These are phyloP conservation scores for Heliamphora pulchella DNA, from an alignment of 179 eudicot species.

Conservation along the genomic window DNA sequence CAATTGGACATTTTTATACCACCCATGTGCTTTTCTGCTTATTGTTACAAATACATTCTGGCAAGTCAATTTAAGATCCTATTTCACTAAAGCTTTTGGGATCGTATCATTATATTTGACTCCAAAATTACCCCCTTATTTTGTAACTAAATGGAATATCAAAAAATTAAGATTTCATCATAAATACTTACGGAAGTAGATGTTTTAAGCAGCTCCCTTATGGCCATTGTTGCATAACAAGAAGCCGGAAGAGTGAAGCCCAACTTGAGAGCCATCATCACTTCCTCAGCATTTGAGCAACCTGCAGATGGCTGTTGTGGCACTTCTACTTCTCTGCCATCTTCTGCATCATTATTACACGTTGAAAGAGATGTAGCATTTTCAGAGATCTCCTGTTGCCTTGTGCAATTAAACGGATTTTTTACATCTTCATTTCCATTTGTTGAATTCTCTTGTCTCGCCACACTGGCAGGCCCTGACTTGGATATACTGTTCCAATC, in stretches of 20 bases:
- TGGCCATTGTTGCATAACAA: slow-evolving; percentile 94
- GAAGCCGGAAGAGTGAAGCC: slow-evolving; percentile 88
- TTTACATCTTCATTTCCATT: slow-evolving; percentile 21
- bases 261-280: slow-evolving; percentile 73
- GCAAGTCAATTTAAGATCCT: not conserved
- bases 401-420: not conserved
- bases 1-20: no score
- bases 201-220: slow-evolving; percentile 95
- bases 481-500: slow-evolving; percentile 59
- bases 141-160: not conserved
- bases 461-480: slow-evolving; percentile 23
- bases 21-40: not conserved
- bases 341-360: slow-evolving; percentile 18
- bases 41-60: not conserved
- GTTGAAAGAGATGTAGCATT: slow-evolving; percentile 5
- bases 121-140: not conserved
- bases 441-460: slow-evolving; percentile 18
- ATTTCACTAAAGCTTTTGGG: not conserved
- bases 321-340: slow-evolving; percentile 21
- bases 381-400: slow-evolving; percentile 15
- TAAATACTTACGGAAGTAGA: slow-evolving; percentile 71
- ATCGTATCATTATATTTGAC: not conserved
- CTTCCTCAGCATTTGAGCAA: slow-evolving; percentile 32
- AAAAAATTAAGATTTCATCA: not conserved
- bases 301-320: slow-evolving; percentile 11